A percentile compares a stretch with the other conserved stretches of the same genome.
Evolutionary conservation across 495 filamentous ascomycete genomes (phyloP).

Genomic region (Lichina pygmaea): DNA sequence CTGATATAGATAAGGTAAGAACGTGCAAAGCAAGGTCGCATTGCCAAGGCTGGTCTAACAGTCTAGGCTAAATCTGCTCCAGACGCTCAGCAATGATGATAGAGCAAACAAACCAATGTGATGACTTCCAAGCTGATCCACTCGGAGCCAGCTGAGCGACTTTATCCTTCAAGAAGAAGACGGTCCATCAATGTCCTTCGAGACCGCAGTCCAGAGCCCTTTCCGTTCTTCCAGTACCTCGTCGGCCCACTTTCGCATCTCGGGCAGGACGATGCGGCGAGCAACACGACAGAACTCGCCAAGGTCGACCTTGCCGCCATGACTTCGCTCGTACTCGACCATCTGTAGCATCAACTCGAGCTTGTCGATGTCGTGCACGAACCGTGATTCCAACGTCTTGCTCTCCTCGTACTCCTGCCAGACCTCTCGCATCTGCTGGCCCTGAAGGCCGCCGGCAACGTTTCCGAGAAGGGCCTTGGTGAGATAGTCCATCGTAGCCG

Average conservation of each 20-base stretch:
- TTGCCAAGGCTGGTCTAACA: too few relatives aligned
- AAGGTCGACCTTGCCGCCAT: constrained; percentile 37
- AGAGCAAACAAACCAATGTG: too few relatives aligned
- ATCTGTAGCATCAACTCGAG: constrained; percentile 85
- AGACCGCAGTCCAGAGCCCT: constrained; percentile 32
- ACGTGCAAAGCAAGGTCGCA: too few relatives aligned
- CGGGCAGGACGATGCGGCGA: constrained; percentile 38
- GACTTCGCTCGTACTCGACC: constrained; percentile 74
- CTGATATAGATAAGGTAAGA: too few relatives aligned
- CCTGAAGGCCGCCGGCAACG: constrained; percentile 39
- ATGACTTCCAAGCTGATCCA: too few relatives aligned
- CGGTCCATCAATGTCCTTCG: neutral
- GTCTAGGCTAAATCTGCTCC: too few relatives aligned
- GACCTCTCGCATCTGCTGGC: constrained; percentile 38
- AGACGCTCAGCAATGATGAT: too few relatives aligned
- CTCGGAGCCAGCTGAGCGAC: too few relatives aligned
- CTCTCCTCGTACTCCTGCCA: constrained; percentile 90
- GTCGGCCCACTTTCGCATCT: constrained; percentile 54
- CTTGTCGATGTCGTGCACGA: constrained; percentile 94
- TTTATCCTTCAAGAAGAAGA: too few relatives aligned
- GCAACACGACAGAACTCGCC: constrained; percentile 64
- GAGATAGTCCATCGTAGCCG: constrained; percentile 73
- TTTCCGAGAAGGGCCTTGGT: constrained; percentile 40
- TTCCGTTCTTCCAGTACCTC: constrained; percentile 52
- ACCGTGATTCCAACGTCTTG: constrained; percentile 54